Evolutionary conservation across 2,329 filamentous ascomycete species (phyloP).

Genomic region (Eurotiales sp.): DNA sequence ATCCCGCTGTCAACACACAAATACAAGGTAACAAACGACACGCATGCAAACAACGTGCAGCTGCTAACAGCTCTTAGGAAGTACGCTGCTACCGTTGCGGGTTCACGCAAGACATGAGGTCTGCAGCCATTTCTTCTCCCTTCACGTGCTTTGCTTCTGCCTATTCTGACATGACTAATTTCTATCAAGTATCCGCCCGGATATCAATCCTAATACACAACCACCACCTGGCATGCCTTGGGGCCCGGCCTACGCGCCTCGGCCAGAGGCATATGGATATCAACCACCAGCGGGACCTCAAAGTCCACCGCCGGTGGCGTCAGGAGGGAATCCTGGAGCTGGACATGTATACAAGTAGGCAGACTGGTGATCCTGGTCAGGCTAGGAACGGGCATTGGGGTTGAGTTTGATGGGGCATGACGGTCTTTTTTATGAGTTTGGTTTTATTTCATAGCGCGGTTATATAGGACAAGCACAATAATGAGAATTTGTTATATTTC

Average conservation of each 20-base stretch:
- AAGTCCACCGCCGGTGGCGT: conserved; percentile 4
- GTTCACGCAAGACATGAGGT: conserved; percentile 37
- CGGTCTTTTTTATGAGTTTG: no score
- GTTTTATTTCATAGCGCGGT: no score
- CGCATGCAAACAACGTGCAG: no score
- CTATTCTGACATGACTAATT: background rate
- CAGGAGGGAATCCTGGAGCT: conserved; percentile 6
- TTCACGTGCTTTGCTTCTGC: background rate
- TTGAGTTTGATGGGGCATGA: no score
- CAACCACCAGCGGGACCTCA: background rate
- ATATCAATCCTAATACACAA: conserved; percentile 35
- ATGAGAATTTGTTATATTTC: no score
- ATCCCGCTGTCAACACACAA: conserved; percentile 38
- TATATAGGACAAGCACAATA: no score
- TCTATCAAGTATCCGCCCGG: conserved; percentile 29
- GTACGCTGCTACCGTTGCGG: conserved; percentile 37
- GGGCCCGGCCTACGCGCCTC: conserved; percentile 19
- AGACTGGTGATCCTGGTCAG: no score
- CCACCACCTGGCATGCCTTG: conserved; percentile 27
- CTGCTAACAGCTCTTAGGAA: conserved; percentile 29
- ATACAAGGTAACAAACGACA: conserved; percentile 33
- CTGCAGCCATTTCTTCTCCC: conserved; percentile 1
- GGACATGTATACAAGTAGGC: conserved; percentile 11
- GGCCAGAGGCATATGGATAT: conserved; percentile 1
- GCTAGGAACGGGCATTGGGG: no score